phyloP scores from a whole-genome alignment of 306 rosid genomes.

The Rosa chinensis region DNA sequence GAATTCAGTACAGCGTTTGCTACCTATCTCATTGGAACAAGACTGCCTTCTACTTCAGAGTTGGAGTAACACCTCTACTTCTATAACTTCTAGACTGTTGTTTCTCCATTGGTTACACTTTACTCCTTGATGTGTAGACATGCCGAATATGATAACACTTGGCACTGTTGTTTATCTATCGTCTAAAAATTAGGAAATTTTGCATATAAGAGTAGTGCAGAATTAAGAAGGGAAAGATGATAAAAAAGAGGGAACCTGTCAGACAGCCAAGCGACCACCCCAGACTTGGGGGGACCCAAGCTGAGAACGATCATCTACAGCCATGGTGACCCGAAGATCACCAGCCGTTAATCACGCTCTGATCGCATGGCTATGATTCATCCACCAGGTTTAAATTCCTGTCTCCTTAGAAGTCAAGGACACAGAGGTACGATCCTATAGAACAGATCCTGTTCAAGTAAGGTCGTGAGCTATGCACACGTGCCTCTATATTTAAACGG shows the following conservation, averaged over 20 bases:
- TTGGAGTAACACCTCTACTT: not conserved
- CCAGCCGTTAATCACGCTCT: not conserved
- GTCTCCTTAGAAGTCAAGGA: too few species aligned
- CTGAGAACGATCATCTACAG: slow-evolving; percentile 3
- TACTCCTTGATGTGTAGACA: too few species aligned
- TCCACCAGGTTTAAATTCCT: too few species aligned
- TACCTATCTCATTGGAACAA: not conserved
- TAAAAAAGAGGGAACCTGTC: not conserved
- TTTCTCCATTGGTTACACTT: not conserved
- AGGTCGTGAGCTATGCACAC: not conserved
- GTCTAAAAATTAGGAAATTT: too few species aligned
- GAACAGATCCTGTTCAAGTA: not conserved
- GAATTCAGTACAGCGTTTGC: too few species aligned
- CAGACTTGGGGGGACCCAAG: not conserved
- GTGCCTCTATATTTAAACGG: not conserved
- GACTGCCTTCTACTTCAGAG: not conserved
- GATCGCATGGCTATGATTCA: not conserved
- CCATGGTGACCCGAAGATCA: not conserved
- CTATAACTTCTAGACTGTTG: not conserved
- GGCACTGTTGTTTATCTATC: not conserved
- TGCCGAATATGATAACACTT: too few species aligned
- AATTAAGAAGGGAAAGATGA: not conserved
- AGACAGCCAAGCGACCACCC: not conserved
- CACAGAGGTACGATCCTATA: too few species aligned
- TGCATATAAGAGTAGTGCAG: too few species aligned